phyloP scores from a whole-genome alignment of 768 basidiomycete species.

The Tephrocybe sp. region DNA sequence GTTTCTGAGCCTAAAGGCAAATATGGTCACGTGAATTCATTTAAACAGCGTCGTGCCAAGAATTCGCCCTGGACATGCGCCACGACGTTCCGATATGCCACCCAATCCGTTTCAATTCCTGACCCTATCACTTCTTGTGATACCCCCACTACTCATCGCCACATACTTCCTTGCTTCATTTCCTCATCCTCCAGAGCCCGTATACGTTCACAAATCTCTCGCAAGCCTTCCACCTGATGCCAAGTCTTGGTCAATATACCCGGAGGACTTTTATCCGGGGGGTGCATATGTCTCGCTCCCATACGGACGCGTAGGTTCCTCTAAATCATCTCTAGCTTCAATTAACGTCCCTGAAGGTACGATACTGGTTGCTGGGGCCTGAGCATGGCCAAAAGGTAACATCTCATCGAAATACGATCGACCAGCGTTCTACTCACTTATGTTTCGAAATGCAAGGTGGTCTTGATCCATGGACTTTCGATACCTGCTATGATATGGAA shows the following conservation, averaged over 20 bases:
- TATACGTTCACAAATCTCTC: constrained; percentile 56
- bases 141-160: constrained; percentile 60
- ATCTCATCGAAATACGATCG: constrained; percentile 17
- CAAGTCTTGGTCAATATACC: constrained; percentile 70
- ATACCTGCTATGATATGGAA: constrained; percentile 79
- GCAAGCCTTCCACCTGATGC: constrained; percentile 55
- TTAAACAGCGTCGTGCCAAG: neutral
- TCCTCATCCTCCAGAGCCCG: constrained; percentile 54
- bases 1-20: neutral
- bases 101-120: constrained; percentile 44
- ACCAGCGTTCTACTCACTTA: neutral
- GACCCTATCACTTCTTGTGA: constrained; percentile 54
- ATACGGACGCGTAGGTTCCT: constrained; percentile 50
- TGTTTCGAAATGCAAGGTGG: constrained; percentile 49
- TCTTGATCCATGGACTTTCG: constrained; percentile 77
- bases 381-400: constrained; percentile 64
- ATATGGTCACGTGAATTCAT: constrained; percentile 5
- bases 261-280: constrained; percentile 65
- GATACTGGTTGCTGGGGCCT: constrained; percentile 80
- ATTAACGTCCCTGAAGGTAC: constrained; percentile 40
- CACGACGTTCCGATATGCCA: constrained; percentile 17
- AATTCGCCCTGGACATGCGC: neutral
- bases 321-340: neutral
- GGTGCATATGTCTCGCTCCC: constrained; percentile 68
- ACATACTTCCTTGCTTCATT: constrained; percentile 67